These are phyloP conservation scores for Paraglomus brasilianum DNA, from an alignment of 192 early-diverging fungal genomes.

Conservation along the genomic window DNA sequence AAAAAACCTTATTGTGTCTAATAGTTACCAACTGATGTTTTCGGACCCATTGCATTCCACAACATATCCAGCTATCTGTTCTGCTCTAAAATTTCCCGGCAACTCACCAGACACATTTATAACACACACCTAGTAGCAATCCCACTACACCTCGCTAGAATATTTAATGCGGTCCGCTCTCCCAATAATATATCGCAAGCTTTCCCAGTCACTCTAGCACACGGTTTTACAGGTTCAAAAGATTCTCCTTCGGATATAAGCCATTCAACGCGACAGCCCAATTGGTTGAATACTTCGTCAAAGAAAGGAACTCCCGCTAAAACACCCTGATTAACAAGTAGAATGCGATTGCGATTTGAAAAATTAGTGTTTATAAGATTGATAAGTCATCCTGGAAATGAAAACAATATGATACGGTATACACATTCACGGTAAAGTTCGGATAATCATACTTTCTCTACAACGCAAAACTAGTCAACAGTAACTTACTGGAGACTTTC, in stretches of 20 bases:
- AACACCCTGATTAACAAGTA: constrained; percentile 56
- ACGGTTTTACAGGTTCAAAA: constrained; percentile 68
- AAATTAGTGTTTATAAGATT: background rate
- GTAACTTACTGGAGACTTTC: constrained; percentile 63
- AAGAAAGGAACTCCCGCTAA: constrained; percentile 95
- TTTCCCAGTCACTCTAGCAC: constrained; percentile 81
- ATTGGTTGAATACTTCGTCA: constrained; percentile 89
- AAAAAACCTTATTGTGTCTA: no score
- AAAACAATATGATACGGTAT: no score
- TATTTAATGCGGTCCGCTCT: constrained; percentile 93
- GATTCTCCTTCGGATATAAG: constrained; percentile 72
- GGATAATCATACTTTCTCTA: no score
- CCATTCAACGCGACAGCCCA: constrained; percentile 94
- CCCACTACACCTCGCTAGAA: constrained; percentile 90
- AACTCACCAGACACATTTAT: no score
- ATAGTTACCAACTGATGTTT: background rate
- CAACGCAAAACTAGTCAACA: background rate
- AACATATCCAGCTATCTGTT: no score
- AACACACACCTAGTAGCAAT: constrained; percentile 72
- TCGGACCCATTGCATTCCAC: no score
- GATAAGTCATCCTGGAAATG: no score
- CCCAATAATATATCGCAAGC: constrained; percentile 86
- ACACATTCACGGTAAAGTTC: no score
- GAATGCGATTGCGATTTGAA: background rate
- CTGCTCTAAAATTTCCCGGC: no score